Percentiles rank a stretch among this genome's conserved stretches.
Conservation (phyloP, 768 basidiomycete species). For the Gyrodon lividus region DNA sequence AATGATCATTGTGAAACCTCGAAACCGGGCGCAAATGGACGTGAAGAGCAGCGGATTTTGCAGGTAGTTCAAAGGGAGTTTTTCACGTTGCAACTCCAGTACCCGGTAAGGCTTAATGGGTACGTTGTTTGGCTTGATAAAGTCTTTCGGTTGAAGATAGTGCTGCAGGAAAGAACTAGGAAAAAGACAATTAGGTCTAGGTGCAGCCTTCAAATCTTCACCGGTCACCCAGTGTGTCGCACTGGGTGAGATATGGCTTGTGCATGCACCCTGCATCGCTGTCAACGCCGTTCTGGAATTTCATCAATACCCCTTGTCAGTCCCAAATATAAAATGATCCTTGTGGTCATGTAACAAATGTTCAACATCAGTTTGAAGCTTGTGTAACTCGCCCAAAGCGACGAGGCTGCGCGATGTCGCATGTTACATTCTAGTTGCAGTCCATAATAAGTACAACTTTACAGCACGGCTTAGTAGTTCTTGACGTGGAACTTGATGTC, state of each 20-base stretch:
- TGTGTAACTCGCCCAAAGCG: not conserved
- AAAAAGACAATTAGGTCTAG: not conserved
- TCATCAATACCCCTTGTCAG: too few species aligned
- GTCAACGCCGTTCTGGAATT: too few species aligned
- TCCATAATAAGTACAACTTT: too few species aligned
- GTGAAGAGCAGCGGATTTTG: conserved; percentile 11
- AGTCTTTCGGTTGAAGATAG: not conserved
- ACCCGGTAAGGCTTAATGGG: conserved; percentile 13
- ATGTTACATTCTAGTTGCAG: not conserved
- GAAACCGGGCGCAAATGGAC: conserved; percentile 14
- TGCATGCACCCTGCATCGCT: too few species aligned
- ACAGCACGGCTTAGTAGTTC: too few species aligned
- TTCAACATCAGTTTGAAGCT: too few species aligned
- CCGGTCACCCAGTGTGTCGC: too few species aligned
- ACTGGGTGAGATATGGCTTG: too few species aligned
- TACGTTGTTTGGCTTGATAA: not conserved
- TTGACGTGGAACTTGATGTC: not conserved
- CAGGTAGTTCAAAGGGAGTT: not conserved
- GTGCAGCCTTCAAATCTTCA: too few species aligned
- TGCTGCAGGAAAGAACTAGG: not conserved
- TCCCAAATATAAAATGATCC: too few species aligned
- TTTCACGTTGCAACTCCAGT: conserved; percentile 14
- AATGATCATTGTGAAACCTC: conserved; percentile 16
- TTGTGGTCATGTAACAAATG: too few species aligned
- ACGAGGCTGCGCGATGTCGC: conserved; percentile 10